Conservation (phyloP, 306 rosid genomes). For the Prunus mira region DNA sequence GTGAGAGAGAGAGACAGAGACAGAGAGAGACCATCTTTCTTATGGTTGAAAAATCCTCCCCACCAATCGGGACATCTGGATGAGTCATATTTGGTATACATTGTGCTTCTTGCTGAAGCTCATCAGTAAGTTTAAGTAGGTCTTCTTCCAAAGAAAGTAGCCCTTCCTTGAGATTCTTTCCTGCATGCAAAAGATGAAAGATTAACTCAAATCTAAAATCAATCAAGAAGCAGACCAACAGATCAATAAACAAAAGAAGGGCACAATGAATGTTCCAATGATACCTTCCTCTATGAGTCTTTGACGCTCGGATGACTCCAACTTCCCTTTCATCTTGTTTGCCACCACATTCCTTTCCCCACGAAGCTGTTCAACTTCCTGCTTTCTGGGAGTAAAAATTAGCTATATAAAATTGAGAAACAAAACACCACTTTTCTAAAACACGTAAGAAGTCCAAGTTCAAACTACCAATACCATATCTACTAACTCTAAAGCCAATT, state of each 20-base stretch:
- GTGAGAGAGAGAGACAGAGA: slow-evolving; percentile 6
- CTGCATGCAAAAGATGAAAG: slow-evolving; percentile 31
- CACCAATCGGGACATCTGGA: slow-evolving; percentile 89
- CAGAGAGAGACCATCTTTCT: slow-evolving; percentile 56
- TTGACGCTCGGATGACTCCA: slow-evolving; percentile 76
- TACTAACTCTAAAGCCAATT: not conserved
- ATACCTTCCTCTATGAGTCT: slow-evolving; percentile 84
- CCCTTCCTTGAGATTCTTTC: slow-evolving; percentile 86
- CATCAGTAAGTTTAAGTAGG: slow-evolving; percentile 65
- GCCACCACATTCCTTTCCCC: slow-evolving; percentile 89
- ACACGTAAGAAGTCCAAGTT: not conserved
- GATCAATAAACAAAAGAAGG: not conserved
- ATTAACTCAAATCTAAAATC: slow-evolving; percentile 10
- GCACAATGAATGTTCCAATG: not conserved
- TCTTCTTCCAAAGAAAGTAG: slow-evolving; percentile 78
- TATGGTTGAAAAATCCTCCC: slow-evolving; percentile 66
- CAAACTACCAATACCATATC: not conserved
- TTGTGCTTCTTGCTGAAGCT: slow-evolving; percentile 89
- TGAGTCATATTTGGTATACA: slow-evolving; percentile 86
- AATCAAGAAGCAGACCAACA: not conserved
- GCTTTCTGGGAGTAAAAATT: slow-evolving; percentile 76
- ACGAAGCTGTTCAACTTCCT: slow-evolving; percentile 97
- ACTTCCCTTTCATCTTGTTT: slow-evolving; percentile 90
- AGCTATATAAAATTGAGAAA: slow-evolving; percentile 54
- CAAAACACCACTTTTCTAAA: slow-evolving; percentile 11